phyloP scores from a whole-genome alignment of 352 stramenopile species.

The Phytophthora macrochlamydospora region DNA sequence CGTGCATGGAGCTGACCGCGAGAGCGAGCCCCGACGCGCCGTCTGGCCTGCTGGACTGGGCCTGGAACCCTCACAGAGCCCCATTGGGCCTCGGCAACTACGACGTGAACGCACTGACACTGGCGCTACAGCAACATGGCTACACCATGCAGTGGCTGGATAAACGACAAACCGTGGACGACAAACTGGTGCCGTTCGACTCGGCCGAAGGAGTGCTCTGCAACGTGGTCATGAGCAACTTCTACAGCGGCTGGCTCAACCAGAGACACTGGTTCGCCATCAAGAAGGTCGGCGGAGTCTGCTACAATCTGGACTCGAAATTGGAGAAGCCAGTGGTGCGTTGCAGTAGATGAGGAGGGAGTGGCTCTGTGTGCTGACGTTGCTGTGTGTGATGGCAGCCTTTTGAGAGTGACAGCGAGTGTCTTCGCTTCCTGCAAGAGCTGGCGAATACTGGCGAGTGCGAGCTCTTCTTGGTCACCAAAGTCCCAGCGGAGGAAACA shows the following conservation, averaged over 20 bases:
- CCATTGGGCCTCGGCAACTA: constrained; percentile 81
- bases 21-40: constrained; percentile 10
- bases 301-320: constrained; percentile 85
- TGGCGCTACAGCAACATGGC: constrained; percentile 63
- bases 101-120: constrained; percentile 77
- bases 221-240: constrained; percentile 60
- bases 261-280: constrained; percentile 85
- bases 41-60: constrained; percentile 27
- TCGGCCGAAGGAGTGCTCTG: constrained; percentile 60
- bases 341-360: background rate
- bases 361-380: background rate
- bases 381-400: constrained; percentile 24
- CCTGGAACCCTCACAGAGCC: constrained; percentile 70
- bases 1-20: constrained; percentile 44
- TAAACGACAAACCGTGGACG: constrained; percentile 53
- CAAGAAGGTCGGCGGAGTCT: constrained; percentile 60
- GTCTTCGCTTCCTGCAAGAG: constrained; percentile 65
- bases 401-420: constrained; percentile 54
- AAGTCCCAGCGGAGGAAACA: constrained; percentile 7
- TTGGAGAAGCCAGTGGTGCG: constrained; percentile 52
- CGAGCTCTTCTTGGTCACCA: constrained; percentile 65
- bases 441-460: constrained; percentile 73
- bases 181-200: constrained; percentile 52
- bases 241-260: constrained; percentile 61
- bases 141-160: constrained; percentile 75